A percentile compares a stretch with the other conserved stretches of the same genome.
Conservation (phyloP, 1,284 basidiomycete genomes). For the Clitocybe nebularis region DNA sequence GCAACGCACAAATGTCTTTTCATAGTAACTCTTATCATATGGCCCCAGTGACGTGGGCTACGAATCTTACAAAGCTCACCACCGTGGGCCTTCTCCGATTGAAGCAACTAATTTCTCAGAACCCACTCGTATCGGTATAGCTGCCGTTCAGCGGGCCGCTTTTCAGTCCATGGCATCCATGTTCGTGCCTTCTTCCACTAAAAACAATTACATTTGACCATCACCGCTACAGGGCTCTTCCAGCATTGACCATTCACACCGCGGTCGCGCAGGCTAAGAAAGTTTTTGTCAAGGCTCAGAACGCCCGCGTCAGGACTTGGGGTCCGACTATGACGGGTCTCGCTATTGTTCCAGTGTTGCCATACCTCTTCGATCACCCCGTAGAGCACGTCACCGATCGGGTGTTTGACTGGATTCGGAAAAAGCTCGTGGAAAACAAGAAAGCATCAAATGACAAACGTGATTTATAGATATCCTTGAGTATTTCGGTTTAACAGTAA, state of each 20-base stretch:
- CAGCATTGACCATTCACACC: conserved; percentile 82
- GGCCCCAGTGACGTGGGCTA: conserved; percentile 79
- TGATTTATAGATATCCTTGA: no score
- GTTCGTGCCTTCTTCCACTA: conserved; percentile 32
- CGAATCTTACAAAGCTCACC: conserved; percentile 84
- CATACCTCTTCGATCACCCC: conserved; percentile 82
- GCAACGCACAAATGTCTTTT: conserved; percentile 16
- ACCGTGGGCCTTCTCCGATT: conserved; percentile 65
- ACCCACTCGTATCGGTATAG: conserved; percentile 64
- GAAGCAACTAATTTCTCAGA: conserved; percentile 80
- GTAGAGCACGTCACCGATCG: conserved; percentile 67
- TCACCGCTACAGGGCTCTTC: conserved; percentile 53
- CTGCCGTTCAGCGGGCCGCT: conserved; percentile 72
- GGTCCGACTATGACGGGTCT: conserved; percentile 80
- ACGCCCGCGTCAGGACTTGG: conserved; percentile 66
- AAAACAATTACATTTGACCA: conserved; percentile 3
- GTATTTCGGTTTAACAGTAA: no score
- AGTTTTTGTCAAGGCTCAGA: conserved; percentile 64
- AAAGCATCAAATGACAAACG: conserved; percentile 24
- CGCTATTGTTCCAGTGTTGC: conserved; percentile 77
- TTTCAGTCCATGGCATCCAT: conserved; percentile 92
- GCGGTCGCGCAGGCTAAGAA: conserved; percentile 79
- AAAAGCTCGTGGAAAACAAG: conserved; percentile 38
- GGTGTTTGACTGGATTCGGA: conserved; percentile 65
- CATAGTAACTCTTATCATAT: conserved; percentile 15